Conservation (phyloP, 2,329 filamentous ascomycete species). For the Beauveria rudraprayagi region DNA sequence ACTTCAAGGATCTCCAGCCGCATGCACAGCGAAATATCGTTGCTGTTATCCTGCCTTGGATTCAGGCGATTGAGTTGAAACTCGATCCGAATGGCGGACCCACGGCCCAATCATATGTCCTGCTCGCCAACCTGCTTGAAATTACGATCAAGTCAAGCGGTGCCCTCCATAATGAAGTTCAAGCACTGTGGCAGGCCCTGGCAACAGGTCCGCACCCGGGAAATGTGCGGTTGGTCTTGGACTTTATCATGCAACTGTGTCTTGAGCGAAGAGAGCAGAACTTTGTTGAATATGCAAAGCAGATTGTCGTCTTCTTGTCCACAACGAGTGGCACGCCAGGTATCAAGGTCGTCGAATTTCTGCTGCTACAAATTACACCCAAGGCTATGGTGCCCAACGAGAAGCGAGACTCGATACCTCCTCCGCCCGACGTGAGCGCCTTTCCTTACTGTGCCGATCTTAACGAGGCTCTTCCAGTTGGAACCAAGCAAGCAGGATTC, state of each 20-base stretch:
- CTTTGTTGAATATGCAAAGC: conserved; percentile 95
- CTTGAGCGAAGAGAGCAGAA: conserved; percentile 93
- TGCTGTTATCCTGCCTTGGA: conserved; percentile 90
- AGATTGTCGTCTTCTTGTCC: conserved; percentile 93
- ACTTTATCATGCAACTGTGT: conserved; percentile 93
- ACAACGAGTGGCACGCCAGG: conserved; percentile 67
- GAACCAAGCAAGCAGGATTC: conserved; percentile 86
- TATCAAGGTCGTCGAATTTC: conserved; percentile 87
- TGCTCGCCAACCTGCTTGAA: conserved; percentile 89
- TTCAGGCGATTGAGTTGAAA: conserved; percentile 87
- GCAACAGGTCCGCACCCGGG: conserved; percentile 87
- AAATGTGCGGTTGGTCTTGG: conserved; percentile 87
- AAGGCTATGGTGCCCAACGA: conserved; percentile 96
- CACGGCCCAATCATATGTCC: conserved; percentile 85
- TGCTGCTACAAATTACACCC: conserved; percentile 82
- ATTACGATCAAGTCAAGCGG: conserved; percentile 90
- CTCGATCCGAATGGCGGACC: conserved; percentile 87
- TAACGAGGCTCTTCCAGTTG: conserved; percentile 67
- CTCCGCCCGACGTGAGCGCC: conserved; percentile 63
- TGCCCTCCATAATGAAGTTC: conserved; percentile 88
- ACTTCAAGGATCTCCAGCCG: conserved; percentile 80
- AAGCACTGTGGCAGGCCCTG: conserved; percentile 93
- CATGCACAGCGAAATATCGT: conserved; percentile 88
- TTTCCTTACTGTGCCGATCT: conserved; percentile 89
- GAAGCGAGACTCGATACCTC: conserved; percentile 59